Base-by-base conservation (phyloP, 495 filamentous ascomycete genomes). In the Trichoderma gamsii region DNA sequence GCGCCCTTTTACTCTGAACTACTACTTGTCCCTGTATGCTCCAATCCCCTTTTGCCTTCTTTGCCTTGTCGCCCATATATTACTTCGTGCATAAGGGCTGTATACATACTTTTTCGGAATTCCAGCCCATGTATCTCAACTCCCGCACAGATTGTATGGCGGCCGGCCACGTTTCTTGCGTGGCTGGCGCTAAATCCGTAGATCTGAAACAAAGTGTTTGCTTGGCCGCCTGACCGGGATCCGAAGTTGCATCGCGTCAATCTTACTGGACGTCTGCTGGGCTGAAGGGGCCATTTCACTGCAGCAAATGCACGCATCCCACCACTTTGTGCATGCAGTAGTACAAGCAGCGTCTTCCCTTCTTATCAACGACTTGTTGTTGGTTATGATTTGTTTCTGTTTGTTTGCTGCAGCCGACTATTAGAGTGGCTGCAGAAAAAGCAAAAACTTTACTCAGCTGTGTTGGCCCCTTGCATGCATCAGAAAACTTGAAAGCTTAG, bases 331-430 rank as follows among this genome's bases (percentile, higher is more conserved):
- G 41, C 49, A 0, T 52, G 6, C 29, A 29, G 29, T 25, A n/a
- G 16, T 56, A 3, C 21, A 25, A 56, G 8, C n/a, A 21, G 16
- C 21, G 16, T n/a, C 29, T 25, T 56, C 5, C 2, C 21, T 25
- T 56, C 21, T 56, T 56, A 11, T 11, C 16, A 16, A 16, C 4
- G 56, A 7, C 21, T 1, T 52, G n/a, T n/a, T 21, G 21, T 52
- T 52, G 49, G 49, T 52, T 23, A 18, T 52, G 21, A 2, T 11
- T 7, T 32, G 56, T 32, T 13, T 12, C 4, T 29, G 23, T 61
- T 27, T 61, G 56, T 61, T 29, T 61, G 56, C 56, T 61, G 56
- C 25, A 61, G 56, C 56, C 9, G 25, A 61, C 27, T 61, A 61
- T 32, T 61, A 4, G 25, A 12, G 56, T 61, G 56, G 56, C 56